Conservation (phyloP, 2,329 filamentous ascomycete genomes). For the Phialocephala subalpina region DNA sequence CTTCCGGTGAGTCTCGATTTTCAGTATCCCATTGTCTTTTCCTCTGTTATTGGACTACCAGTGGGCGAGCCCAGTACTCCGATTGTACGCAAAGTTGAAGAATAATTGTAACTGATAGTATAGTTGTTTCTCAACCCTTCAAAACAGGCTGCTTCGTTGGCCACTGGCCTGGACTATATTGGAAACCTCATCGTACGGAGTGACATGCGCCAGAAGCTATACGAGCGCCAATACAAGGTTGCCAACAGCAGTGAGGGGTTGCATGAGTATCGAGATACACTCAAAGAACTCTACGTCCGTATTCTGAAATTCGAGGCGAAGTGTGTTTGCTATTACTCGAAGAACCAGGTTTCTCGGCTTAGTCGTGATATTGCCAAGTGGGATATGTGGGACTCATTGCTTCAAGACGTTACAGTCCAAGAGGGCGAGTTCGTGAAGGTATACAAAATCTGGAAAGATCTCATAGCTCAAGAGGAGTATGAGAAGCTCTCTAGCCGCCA, state of each 20-base stretch:
- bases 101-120: too few relatives aligned
- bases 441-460: too few relatives aligned
- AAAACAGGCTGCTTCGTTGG: not conserved
- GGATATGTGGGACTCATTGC: conserved; percentile 28
- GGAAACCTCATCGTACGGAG: conserved; percentile 4
- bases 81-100: too few relatives aligned
- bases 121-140: conserved; percentile 14
- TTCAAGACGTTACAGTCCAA: too few relatives aligned
- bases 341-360: conserved; percentile 8
- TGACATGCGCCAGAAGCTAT: too few relatives aligned
- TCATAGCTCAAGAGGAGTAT: too few relatives aligned
- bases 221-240: too few relatives aligned
- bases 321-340: conserved; percentile 18
- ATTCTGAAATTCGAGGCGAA: conserved; percentile 27
- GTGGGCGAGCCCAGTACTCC: not conserved
- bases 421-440: too few relatives aligned
- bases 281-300: conserved; percentile 22
- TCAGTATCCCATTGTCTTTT: too few relatives aligned
- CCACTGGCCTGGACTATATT: not conserved
- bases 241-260: conserved; percentile 18
- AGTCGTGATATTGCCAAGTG: conserved; percentile 15
- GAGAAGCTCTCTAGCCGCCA: too few relatives aligned
- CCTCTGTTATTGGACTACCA: too few relatives aligned
- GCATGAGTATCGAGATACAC: conserved; percentile 19
- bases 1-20: conserved; percentile 15